Evolutionary conservation across 2,329 filamentous ascomycete species (phyloP), one percentile per base, ranked within the genome.

Genomic region (Huntiella decipiens): DNA sequence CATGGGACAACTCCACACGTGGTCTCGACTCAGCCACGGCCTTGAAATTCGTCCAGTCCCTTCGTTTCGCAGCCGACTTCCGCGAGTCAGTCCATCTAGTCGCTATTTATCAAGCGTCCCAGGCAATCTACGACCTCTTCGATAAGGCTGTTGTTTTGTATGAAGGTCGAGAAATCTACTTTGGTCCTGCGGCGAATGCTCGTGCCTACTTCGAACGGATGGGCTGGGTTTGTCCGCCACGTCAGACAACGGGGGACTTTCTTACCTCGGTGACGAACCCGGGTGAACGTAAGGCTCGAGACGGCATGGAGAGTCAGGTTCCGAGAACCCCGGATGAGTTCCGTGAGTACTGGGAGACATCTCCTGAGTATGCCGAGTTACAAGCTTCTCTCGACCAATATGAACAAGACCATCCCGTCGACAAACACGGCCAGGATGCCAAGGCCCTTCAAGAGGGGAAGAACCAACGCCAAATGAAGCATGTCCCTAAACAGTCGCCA

Each of bases 21-120:
- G 82, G 82, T 8, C 66, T 88, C 1, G 82, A 87, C 57, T 76
- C 77, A 0, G 75, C 75, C 5, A 85, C 78, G 0, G 82, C 82
- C 0, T 60, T 84, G 35, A 78, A 83, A 54, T 87, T 85, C 50
- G 77, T 81, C 4, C 69, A 79, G 52, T 72, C 74, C 11, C 61
- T 87, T 22, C 66, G 79, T 12, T 66, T 75, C 13, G 64, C 77
- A 0, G 77, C 79, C 0, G 75, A 83, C 51, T 68, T 83, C 52
- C 67, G 71, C 1, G 63, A 70, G 11, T 71, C 71, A 1, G 71
- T 79, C 0, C 74, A 76, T 1, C 64, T 72, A 1, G 75, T 86
- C 3, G 77, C 81, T 7, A 71, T 85, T 6, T 84, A 84, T 51
- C 79, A 84, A 59, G 72, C 79, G 3, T 71, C 73, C 0, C 73